phyloP scores from a whole-genome alignment of 768 basidiomycete species.

The Kwoniella newhampshirensis region DNA sequence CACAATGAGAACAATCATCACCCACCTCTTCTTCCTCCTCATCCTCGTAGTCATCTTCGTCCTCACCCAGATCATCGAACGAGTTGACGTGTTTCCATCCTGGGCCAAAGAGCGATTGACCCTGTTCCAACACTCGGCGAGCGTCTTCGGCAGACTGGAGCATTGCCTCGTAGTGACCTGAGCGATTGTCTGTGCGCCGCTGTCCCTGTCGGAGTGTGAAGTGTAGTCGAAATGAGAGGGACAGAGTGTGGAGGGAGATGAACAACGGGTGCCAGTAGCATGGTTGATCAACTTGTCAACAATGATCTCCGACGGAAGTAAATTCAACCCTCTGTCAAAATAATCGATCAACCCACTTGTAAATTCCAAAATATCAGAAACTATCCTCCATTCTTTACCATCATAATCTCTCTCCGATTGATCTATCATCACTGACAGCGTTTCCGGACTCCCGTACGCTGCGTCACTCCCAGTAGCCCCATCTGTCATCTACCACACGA shows the following conservation, averaged over 20 bases:
- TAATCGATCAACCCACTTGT: too few relatives aligned
- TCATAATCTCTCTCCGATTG: too few relatives aligned
- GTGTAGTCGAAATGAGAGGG: too few relatives aligned
- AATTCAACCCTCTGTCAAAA: too few relatives aligned
- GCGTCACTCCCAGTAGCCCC: not conserved
- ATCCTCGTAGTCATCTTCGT: slow-evolving; percentile 61
- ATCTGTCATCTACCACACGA: not conserved
- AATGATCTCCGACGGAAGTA: not conserved
- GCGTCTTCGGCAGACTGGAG: slow-evolving; percentile 25
- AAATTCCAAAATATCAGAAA: not conserved
- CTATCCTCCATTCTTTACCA: not conserved
- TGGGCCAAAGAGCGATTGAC: slow-evolving; percentile 60
- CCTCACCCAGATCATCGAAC: slow-evolving; percentile 67
- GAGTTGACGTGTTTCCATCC: slow-evolving; percentile 68
- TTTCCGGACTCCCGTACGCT: too few relatives aligned
- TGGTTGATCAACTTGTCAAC: not conserved
- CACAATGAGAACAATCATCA: not conserved
- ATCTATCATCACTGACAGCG: too few relatives aligned
- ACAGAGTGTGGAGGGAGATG: too few relatives aligned
- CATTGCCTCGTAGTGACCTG: slow-evolving; percentile 5
- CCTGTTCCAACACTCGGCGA: slow-evolving; percentile 26
- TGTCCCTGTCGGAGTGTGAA: too few relatives aligned
- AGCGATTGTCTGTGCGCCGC: not conserved
- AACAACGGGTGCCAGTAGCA: not conserved
- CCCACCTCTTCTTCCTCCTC: slow-evolving; percentile 60